These are phyloP conservation scores for Gnetum montanum DNA, from an alignment of 75 land plant species.

Conservation along the genomic window DNA sequence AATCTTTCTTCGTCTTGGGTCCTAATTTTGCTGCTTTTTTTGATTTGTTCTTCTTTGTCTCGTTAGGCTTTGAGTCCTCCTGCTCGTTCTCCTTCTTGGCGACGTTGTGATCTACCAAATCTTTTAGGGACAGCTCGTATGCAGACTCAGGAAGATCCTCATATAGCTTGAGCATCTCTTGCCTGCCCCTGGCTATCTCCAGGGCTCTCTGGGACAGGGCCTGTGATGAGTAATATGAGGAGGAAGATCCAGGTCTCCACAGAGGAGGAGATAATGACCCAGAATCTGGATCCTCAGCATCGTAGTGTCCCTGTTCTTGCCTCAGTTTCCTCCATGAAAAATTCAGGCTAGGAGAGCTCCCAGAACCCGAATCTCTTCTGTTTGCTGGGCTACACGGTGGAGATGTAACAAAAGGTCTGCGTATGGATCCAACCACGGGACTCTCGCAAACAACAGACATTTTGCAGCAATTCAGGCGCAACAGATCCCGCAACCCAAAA, in stretches of 20 bases:
- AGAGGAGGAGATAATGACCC: background rate
- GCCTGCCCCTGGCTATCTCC: conserved; percentile 32
- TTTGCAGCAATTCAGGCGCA: too few species aligned
- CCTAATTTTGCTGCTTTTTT: background rate
- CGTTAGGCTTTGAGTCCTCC: background rate
- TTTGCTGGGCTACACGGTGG: too few species aligned
- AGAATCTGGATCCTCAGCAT: background rate
- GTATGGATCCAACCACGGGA: too few species aligned
- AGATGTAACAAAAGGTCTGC: too few species aligned
- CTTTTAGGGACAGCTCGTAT: conserved; percentile 52
- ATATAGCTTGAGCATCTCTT: conserved; percentile 50
- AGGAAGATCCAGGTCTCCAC: conserved; percentile 7
- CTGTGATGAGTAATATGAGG: background rate
- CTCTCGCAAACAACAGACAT: too few species aligned
- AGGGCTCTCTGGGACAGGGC: conserved; percentile 9
- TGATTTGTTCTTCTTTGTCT: too few species aligned
- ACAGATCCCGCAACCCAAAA: too few species aligned
- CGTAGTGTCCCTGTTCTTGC: background rate
- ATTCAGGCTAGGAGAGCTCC: background rate
- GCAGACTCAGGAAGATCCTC: conserved; percentile 37
- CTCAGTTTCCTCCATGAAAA: background rate
- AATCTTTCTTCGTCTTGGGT: background rate
- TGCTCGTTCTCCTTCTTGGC: background rate
- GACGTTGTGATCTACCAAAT: conserved; percentile 32
- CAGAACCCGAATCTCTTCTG: too few species aligned